Base-by-base conservation (phyloP, 225 moss, liverwort and hornwort species). In the Physcomitrium patens region DNA sequence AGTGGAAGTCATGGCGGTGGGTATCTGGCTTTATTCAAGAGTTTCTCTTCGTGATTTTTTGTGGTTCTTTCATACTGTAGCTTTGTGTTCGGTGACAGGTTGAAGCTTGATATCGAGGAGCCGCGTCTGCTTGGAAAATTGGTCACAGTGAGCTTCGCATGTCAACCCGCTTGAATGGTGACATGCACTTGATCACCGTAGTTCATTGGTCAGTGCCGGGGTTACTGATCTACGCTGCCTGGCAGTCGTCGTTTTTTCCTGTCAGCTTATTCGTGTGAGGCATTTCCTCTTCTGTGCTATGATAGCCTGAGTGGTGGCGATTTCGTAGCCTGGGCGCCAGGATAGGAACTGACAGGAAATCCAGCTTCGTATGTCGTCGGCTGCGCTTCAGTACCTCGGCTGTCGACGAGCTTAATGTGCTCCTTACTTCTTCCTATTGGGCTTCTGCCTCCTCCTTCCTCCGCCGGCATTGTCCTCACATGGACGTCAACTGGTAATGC, bases 251-350 rank as follows among this genome's bases (percentile, higher is more conserved):
- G 67, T 75, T 71, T 71, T 47, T 22, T 72, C 9, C 43, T 79
- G 79, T 83, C 79, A 83, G 79, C 23, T 72, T 63, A 10, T 68
- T 27, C 79, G 83, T 83, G 79, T 64, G 72, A 83, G 37, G 43
- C 65, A 42, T 69, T 54, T 53, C 44, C 44, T 53, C 24, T 41
- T 69, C 78, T 47, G 47, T 53, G 71, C 71, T 71, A n/a, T 63
- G 16, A 27, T 23, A 44, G 44, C 31, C 62, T 67, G 76, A 63
- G 72, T 42, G 71, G 61, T 55, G 48, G 48, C 22, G 42, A 60
- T 68, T 41, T 45, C 9, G 59, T 69, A 63, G 73, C 73, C 18
- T 57, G 63, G 14, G 55, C 57, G 73, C 31, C 73, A 74, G 78
- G 52, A 22, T 64, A 72, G 44, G 20, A 49, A 27, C 79, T 83